Evolutionary conservation across 2,329 filamentous ascomycete species (phyloP).

Genomic region (Volutella citrinella): DNA sequence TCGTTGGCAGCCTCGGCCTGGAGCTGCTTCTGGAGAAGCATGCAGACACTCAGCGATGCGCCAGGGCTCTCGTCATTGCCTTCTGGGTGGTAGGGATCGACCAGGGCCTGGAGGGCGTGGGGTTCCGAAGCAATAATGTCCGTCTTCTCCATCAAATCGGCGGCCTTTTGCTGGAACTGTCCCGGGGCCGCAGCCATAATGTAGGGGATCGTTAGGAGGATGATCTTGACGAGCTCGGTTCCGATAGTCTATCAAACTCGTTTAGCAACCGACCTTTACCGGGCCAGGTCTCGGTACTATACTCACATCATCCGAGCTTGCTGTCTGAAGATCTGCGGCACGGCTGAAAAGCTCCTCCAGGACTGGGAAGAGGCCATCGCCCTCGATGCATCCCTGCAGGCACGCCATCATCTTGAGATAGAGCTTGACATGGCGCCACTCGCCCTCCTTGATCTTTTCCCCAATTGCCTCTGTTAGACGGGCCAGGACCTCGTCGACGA

Average conservation of each 20-base stretch:
- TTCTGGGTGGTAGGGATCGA: slow-evolving; percentile 77
- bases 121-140: slow-evolving; percentile 90
- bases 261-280: too few species aligned
- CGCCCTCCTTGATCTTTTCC: slow-evolving; percentile 64
- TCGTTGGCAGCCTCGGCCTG: slow-evolving; percentile 69
- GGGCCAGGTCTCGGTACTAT: too few species aligned
- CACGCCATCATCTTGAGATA: slow-evolving; percentile 86
- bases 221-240: slow-evolving; percentile 93
- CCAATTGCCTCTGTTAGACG: slow-evolving; percentile 62
- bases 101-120: slow-evolving; percentile 77
- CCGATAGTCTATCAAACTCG: slow-evolving; percentile 54
- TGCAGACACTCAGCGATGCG: slow-evolving; percentile 67
- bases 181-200: slow-evolving; percentile 71
- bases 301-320: slow-evolving; percentile 86
- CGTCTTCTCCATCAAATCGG: slow-evolving; percentile 84
- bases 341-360: slow-evolving; percentile 87
- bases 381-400: slow-evolving; percentile 74
- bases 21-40: slow-evolving; percentile 81
- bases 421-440: slow-evolving; percentile 91
- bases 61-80: slow-evolving; percentile 61
- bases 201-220: slow-evolving; percentile 91
- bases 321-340: slow-evolving; percentile 90
- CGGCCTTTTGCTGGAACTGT: slow-evolving; percentile 69
- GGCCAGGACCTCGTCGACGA: slow-evolving; percentile 68
- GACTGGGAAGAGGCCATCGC: slow-evolving; percentile 79